These are phyloP conservation scores for Anthracocystis walkeri DNA, from an alignment of 1,284 basidiomycete genomes.

Conservation along the genomic window DNA sequence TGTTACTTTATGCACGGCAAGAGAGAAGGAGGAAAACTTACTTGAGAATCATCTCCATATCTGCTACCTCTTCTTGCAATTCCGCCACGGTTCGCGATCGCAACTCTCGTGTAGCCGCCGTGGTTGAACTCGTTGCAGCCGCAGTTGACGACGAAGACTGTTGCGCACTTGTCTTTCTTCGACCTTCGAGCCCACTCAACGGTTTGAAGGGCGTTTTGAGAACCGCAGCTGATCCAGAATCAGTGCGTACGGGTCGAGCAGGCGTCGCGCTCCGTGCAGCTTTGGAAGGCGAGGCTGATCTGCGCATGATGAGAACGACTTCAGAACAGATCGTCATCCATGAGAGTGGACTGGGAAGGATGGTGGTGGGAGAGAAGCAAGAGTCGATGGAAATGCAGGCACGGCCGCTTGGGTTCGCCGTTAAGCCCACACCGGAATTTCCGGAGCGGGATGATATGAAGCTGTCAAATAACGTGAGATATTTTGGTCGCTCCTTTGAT, in stretches of 20 bases:
- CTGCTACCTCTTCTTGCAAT: slow-evolving; percentile 26
- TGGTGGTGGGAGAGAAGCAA: slow-evolving; percentile 5
- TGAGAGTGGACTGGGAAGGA: background rate
- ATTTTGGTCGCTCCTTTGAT: background rate
- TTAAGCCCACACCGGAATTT: background rate
- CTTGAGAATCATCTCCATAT: slow-evolving; percentile 27
- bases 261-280: slow-evolving; percentile 1
- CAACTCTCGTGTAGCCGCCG: slow-evolving; percentile 10
- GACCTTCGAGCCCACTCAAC: slow-evolving; percentile 24
- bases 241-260: background rate
- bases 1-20: background rate
- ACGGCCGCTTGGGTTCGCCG: background rate
- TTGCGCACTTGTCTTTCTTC: background rate
- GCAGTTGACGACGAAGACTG: background rate
- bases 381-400: background rate
- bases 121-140: background rate
- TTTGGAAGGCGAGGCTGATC: slow-evolving; percentile 41
- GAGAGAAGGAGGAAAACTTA: slow-evolving; percentile 11
- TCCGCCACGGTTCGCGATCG: slow-evolving; percentile 19
- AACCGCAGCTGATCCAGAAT: slow-evolving; percentile 12
- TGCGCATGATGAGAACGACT: slow-evolving; percentile 20
- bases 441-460: background rate
- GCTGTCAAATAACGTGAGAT: slow-evolving; percentile 1
- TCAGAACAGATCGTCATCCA: too few relatives aligned
- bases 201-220: slow-evolving; percentile 38